Conservation (phyloP, 768 basidiomycete genomes). For the Amyloporia xantha region DNA sequence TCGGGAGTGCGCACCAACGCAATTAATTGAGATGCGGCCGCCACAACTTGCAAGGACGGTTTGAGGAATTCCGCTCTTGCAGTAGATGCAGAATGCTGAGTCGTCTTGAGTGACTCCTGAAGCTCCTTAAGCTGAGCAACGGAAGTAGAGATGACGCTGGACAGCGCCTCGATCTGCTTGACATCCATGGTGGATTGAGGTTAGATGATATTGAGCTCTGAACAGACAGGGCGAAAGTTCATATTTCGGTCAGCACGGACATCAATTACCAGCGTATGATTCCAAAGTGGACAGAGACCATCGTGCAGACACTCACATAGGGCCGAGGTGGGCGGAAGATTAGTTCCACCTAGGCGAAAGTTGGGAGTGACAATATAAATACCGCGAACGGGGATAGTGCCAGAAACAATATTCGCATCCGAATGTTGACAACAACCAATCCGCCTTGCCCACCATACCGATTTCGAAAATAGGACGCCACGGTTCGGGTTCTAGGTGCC, state of each 20-base stretch:
- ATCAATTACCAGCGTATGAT: no score
- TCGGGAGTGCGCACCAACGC: conserved; percentile 4
- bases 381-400: no score
- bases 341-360: not conserved
- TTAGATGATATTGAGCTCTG: not conserved
- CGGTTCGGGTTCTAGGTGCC: no score
- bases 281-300: no score
- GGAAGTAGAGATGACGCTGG: not conserved
- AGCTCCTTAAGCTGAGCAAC: conserved; percentile 6
- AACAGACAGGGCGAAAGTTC: no score
- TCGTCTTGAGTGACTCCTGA: conserved; percentile 1
- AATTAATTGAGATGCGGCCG: conserved; percentile 5
- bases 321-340: not conserved
- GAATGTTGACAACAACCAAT: no score
- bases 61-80: conserved; percentile 3
- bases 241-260: no score
- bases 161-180: conserved; percentile 4
- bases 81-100: conserved; percentile 2
- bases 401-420: not conserved
- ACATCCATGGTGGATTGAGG: conserved; percentile 1
- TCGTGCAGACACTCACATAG: not conserved
- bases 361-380: not conserved
- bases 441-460: no score
- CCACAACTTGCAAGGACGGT: conserved; percentile 5
- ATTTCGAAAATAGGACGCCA: no score